These are phyloP conservation scores for Xylariaceae sp. DNA, from an alignment of 2,329 filamentous ascomycete genomes.

Conservation along the genomic window DNA sequence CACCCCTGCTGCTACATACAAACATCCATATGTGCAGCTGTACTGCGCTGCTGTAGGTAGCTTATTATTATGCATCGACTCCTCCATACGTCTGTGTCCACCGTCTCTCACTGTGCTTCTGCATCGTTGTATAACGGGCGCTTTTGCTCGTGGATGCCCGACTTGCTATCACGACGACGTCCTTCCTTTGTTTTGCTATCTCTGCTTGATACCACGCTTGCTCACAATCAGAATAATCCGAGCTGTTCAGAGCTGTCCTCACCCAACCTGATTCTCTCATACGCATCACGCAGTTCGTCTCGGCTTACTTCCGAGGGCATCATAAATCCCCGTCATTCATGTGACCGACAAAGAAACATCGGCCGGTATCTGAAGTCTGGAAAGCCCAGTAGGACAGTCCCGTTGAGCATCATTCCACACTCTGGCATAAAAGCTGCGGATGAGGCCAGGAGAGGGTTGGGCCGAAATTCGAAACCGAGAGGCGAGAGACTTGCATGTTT, in stretches of 20 bases:
- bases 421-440: too few species aligned
- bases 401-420: too few species aligned
- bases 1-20: slow-evolving; percentile 36
- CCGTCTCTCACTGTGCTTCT: slow-evolving; percentile 29
- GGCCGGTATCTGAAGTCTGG: too few species aligned
- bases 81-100: slow-evolving; percentile 31
- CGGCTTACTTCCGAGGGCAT: too few species aligned
- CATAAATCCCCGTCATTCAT: too few species aligned
- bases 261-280: too few species aligned
- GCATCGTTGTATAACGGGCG: slow-evolving; percentile 29
- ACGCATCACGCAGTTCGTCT: too few species aligned
- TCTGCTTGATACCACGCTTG: slow-evolving; percentile 1
- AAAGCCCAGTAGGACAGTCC: too few species aligned
- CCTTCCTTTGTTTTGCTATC: slow-evolving; percentile 22
- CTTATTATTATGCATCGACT: slow-evolving; percentile 28
- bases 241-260: slow-evolving; percentile 18
- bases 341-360: too few species aligned
- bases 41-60: too few species aligned
- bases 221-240: neutral
- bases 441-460: slow-evolving; percentile 21
- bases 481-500: slow-evolving; percentile 22
- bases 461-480: slow-evolving; percentile 18
- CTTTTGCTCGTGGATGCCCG: slow-evolving; percentile 23
- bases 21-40: slow-evolving; percentile 38
- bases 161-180: slow-evolving; percentile 24